Evolutionary conservation across 352 stramenopile species (phyloP), one percentile per base, ranked within the genome.

Genomic region (Thalassiosira exigua): DNA sequence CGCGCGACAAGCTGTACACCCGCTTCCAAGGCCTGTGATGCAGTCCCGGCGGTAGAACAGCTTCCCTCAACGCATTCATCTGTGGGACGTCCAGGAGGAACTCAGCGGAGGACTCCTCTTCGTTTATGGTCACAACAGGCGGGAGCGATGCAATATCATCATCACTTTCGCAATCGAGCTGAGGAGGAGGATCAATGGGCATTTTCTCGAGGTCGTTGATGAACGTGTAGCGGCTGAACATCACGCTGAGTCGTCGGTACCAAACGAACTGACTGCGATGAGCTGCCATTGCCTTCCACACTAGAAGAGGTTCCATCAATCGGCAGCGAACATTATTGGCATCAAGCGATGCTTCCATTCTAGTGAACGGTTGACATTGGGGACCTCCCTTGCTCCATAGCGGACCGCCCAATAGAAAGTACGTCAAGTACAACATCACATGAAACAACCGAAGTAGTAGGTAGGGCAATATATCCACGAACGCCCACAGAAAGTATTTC

Each of bases 251-350:
- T n/a, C 95, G 93, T 46, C 96, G 94, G 79, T 98, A 98, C 96
- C 96, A 98, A 27, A 98, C 96, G 77, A 98, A 98, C 84, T 98
- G 96, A 75, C 92, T 97, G 26, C 80, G 58, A 69, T 98, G 96
- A 32, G 96, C 85, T 46, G 91, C 87, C 96, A 98, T 98, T 0
- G 94, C 94, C 12, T 83, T 90, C 90, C 97, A 98, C 52, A 86
- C 88, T 3, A 88, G 51, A 0, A 32, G 19, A 29, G 87, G 87
- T 52, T 90, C 51, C 36, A 87, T 78, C 32, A 91, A 72, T 58
- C 64, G 30, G 59, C 30, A 81, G 62, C 72, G 76, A 19, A 76
- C 22, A 0, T 24, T 21, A 12, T 44, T 60, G 24, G 27, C 61
- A 70, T 60, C 32, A 53, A 26, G 50, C 3, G 58, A 30, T 14